These are phyloP conservation scores for Magnusiomyces fungicola DNA, from an alignment of 1,139 yeast genomes.

Conservation along the genomic window DNA sequence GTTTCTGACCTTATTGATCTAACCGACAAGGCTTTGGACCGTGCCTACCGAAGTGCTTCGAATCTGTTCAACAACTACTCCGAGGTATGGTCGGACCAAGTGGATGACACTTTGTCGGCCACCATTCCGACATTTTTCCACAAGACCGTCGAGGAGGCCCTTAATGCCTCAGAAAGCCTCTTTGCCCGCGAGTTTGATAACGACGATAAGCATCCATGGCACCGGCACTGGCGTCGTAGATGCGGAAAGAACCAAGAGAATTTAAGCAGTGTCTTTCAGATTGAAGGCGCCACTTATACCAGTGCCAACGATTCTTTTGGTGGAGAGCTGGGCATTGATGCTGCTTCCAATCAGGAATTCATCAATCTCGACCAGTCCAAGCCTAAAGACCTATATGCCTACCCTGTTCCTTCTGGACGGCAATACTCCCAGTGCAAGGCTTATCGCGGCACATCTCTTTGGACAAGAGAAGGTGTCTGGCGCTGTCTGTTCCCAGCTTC, in stretches of 20 bases:
- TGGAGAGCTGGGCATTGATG: neutral
- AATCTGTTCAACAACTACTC: slow-evolving; percentile 1
- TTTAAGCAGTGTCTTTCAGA: neutral
- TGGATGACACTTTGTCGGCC: slow-evolving; percentile 7
- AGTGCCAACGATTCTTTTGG: neutral
- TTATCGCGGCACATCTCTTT: slow-evolving; percentile 59
- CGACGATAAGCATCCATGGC: no score
- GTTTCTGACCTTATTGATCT: slow-evolving; percentile 5
- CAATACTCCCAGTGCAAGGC: slow-evolving; percentile 58
- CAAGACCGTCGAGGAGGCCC: no score
- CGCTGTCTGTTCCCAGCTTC: slow-evolving; percentile 65
- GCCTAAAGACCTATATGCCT: slow-evolving; percentile 34
- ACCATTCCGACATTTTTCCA: slow-evolving; percentile 11
- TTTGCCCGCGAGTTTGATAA: no score
- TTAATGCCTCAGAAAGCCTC: no score
- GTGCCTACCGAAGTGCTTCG: neutral
- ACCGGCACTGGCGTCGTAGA: no score
- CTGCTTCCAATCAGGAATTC: neutral
- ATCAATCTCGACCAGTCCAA: slow-evolving; percentile 11
- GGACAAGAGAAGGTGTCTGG: slow-evolving; percentile 81
- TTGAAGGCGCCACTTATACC: neutral
- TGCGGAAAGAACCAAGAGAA: no score
- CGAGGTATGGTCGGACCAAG: slow-evolving; percentile 3
- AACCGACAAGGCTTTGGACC: slow-evolving; percentile 6
- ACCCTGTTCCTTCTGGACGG: slow-evolving; percentile 54